Base-by-base conservation (phyloP, 225 moss, liverwort and hornwort genomes). In the Pseudisothecium myosuroides region DNA sequence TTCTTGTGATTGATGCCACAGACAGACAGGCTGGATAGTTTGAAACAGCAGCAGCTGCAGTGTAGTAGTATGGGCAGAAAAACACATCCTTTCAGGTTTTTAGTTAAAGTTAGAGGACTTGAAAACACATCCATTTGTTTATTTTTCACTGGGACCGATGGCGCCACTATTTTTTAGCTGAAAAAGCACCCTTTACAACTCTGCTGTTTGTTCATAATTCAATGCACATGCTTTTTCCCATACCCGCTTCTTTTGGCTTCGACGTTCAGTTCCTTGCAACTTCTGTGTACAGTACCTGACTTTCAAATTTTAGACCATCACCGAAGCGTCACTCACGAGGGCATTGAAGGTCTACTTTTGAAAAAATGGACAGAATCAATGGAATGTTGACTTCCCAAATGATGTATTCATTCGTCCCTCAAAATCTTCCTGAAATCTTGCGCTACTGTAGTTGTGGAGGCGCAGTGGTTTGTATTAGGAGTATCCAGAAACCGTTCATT, bases 91-190 rank as follows among this genome's bases (percentile, higher is more conserved):
- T 92, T 80, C 87, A 59, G 80, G 84, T 91, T 90, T 88, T 82
- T 88, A 86, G 86, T 28, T 50, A 4, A 73, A 52, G 52, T 82
- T 92, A 83, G 88, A 22, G 52, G 72, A 84, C 83, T 86, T 87
- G 85, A 12, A 82, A 72, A 54, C 56, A 64, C 88, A 29, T 81
- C 87, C 82, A 87, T 91, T 92, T 90, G 94, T 89, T 92, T 79
- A 87, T 92, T 92, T 91, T 52, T 83, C 92, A 90, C 92, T 85
- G 84, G 90, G 88, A 89, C 89, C 71, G 81, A 87, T 84, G 87
- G 86, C 91, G 85, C 90, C 91, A 91, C 90, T 91, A 92, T 94
- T 94, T 91, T 94, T 91, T 88, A 92, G 92, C 89, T 92, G 92
- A 90, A 82, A 77, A 92, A 91, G 90, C 90, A 85, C 69, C 86